A percentile compares a stretch with the other conserved stretches of the same genome.
Evolutionary conservation across 2,329 filamentous ascomycete species (phyloP).

Genomic region (Exophiala sp.): DNA sequence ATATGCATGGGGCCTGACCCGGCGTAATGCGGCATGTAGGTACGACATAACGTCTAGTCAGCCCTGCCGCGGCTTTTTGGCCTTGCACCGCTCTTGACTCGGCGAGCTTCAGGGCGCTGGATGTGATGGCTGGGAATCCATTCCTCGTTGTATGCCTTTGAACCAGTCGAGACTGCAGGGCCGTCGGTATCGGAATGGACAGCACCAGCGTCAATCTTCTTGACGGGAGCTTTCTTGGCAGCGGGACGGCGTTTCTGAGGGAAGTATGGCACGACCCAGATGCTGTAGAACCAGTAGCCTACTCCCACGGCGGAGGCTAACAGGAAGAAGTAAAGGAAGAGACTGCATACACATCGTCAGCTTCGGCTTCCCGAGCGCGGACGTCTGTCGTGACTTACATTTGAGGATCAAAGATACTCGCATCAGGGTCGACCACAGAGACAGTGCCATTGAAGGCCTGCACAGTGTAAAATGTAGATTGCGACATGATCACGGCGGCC

Average conservation of each 20-base stretch:
- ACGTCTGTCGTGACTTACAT: conserved; percentile 58
- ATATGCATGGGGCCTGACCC: no score
- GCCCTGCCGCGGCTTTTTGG: conserved; percentile 39
- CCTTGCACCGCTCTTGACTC: conserved; percentile 48
- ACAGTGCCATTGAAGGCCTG: conserved; percentile 76
- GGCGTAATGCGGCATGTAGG: not conserved
- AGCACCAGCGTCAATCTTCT: conserved; percentile 58
- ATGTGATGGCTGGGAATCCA: conserved; percentile 91
- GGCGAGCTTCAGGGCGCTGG: conserved; percentile 68
- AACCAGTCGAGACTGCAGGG: conserved; percentile 60
- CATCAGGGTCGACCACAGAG: conserved; percentile 80
- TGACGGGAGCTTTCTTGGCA: conserved; percentile 56
- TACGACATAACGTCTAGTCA: conserved; percentile 8
- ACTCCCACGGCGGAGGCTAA: conserved; percentile 69
- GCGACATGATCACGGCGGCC: conserved; percentile 59
- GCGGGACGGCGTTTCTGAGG: conserved; percentile 56
- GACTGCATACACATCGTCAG: conserved; percentile 48
- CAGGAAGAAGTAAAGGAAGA: conserved; percentile 96
- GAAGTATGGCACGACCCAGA: conserved; percentile 94
- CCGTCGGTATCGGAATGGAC: conserved; percentile 65
- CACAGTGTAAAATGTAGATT: conserved; percentile 61
- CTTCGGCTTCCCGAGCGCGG: conserved; percentile 4
- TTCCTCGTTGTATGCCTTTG: conserved; percentile 78
- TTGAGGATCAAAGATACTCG: conserved; percentile 88
- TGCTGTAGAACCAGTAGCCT: conserved; percentile 95